A percentile compares a stretch with the other conserved stretches of the same genome.
Conservation (phyloP, 2,329 filamentous ascomycete species). For the Aureobasidium leucospermi region DNA sequence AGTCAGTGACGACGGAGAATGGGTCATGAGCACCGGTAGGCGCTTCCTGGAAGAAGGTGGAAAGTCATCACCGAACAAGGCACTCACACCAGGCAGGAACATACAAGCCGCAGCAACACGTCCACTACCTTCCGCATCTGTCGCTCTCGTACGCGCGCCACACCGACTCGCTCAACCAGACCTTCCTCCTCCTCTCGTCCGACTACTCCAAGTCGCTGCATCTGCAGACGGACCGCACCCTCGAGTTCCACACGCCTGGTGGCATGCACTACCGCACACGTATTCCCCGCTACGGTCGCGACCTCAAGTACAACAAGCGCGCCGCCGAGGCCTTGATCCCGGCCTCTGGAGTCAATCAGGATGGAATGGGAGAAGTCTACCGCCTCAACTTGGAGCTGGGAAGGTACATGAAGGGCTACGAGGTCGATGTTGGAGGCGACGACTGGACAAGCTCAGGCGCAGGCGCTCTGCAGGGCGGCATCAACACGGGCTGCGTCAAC, state of each 20-base stretch:
- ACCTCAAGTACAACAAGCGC: constrained; percentile 74
- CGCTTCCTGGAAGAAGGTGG: neutral
- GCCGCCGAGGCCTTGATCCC: constrained; percentile 82
- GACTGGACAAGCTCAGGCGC: constrained; percentile 60
- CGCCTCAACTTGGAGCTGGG: constrained; percentile 85
- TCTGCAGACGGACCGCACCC: constrained; percentile 79
- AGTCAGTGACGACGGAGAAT: constrained; percentile 90
- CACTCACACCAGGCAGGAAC: constrained; percentile 39
- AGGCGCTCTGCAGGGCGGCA: constrained; percentile 76
- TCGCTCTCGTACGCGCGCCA: constrained; percentile 91
- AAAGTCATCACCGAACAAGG: neutral
- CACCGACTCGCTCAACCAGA: constrained; percentile 84
- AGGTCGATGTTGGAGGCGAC: constrained; percentile 82
- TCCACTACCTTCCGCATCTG: constrained; percentile 88
- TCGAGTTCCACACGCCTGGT: constrained; percentile 87
- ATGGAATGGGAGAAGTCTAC: constrained; percentile 87
- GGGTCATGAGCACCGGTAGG: constrained; percentile 88
- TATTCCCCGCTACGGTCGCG: constrained; percentile 85
- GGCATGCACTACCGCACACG: constrained; percentile 85
- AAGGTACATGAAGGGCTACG: constrained; percentile 89
- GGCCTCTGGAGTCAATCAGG: constrained; percentile 75
- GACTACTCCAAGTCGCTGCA: constrained; percentile 95
- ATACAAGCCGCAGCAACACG: constrained; percentile 79
- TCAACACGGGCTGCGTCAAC: constrained; percentile 80
- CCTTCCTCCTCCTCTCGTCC: constrained; percentile 76